Base-by-base conservation (phyloP, 176 grass and related monocot genomes). In the Secale cereale region DNA sequence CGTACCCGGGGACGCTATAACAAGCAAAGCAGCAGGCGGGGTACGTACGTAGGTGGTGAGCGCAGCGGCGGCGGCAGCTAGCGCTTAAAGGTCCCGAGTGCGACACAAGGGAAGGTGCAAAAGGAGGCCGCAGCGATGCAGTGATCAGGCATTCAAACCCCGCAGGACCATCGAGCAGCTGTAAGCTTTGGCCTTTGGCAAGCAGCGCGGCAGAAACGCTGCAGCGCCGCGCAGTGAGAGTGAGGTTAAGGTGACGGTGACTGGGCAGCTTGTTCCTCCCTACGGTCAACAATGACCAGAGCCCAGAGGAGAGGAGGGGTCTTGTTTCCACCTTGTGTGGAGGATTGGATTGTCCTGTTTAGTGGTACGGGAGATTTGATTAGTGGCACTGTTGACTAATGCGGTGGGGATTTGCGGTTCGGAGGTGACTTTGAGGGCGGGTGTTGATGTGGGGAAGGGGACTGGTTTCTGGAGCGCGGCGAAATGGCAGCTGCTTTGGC, bases 71-170 rank as follows among this genome's bases (percentile, higher is more conserved):
- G 43, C 29, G 35, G 40, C 57, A 22, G 23, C 48, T 40, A 81
- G 75, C 76, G 81, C 50, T 84, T 83, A 83, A 87, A 90, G 85
- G 67, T 59, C 17, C 33, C 83, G 88, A 90, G 89, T 62, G 89
- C 89, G 85, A 87, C 89, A 87, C 89, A 54, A 69, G 32, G 85
- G 85, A 80, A 79, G 35, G 89, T 90, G 89, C 89, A 87, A 69
- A 66, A 52, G 52, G 12, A 69, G n/a, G 68, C 43, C 46, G 70
- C 88, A 65, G 77, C 50, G 68, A 65, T 17, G 70, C 87, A 77
- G 79, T 40, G 54, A 77, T 66, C 78, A 16, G 76, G 77, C 81
- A 91, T 87, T 91, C 81, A 81, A 81, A 76, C 70, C 23, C 40
- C 65, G 12, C 17, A 81, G 85, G 89, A 81, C 89, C 81, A 91